These are phyloP conservation scores for Botrytis squamosa DNA, from an alignment of 2,329 filamentous ascomycete species.

Conservation along the genomic window DNA sequence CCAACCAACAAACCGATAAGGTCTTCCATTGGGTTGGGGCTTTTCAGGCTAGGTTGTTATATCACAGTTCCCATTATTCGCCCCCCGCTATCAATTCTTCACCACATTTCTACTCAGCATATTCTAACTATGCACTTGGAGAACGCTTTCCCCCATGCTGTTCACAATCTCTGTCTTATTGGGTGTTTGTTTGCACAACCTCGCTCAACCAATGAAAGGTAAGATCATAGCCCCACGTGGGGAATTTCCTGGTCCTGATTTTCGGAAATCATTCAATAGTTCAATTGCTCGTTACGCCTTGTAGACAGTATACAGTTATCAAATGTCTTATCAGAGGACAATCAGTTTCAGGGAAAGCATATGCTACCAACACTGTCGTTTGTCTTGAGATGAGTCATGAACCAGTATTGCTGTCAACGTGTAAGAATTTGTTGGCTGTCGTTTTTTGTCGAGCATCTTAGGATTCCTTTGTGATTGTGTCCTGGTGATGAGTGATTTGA, in stretches of 20 bases:
- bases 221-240: neutral
- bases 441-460: neutral
- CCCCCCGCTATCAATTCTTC: neutral
- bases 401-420: neutral
- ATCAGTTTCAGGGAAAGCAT: neutral
- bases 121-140: neutral
- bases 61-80: neutral
- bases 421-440: constrained; percentile 3
- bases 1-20: neutral
- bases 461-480: neutral
- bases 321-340: neutral
- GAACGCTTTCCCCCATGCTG: neutral
- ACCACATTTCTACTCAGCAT: neutral
- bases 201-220: neutral
- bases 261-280: neutral
- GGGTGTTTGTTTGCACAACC: neutral
- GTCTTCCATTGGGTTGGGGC: neutral
- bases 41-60: neutral
- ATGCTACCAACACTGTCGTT: neutral
- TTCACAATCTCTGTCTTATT: neutral
- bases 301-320: neutral
- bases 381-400: neutral
- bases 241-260: neutral
- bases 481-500: neutral
- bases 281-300: neutral